A percentile compares a stretch with the other conserved stretches of the same genome.
Conservation (phyloP, 1,284 basidiomycete genomes). For the Boletus hoseneyae region DNA sequence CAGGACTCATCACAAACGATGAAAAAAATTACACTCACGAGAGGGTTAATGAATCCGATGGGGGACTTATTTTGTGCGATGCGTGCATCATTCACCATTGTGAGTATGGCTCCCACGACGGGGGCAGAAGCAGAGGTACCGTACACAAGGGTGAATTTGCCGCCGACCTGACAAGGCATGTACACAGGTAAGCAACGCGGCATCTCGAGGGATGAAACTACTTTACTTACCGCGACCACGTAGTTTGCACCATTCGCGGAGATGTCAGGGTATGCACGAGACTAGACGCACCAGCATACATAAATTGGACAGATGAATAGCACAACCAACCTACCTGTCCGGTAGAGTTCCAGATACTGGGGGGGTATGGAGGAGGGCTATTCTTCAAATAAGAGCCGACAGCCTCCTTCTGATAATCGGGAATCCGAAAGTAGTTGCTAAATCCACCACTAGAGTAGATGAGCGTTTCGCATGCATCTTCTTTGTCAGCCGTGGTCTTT, state of each 20-base stretch:
- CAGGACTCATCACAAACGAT: background rate
- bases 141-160: constrained; percentile 34
- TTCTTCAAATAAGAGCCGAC: constrained; percentile 25
- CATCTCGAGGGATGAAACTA: background rate
- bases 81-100: constrained; percentile 49
- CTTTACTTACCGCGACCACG: constrained; percentile 27
- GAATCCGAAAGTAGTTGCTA: constrained; percentile 38
- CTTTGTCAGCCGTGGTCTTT: constrained; percentile 30
- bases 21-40: constrained; percentile 18
- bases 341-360: constrained; percentile 46
- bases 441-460: constrained; percentile 45
- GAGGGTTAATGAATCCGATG: constrained; percentile 41
- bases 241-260: constrained; percentile 43
- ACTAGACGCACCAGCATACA: constrained; percentile 6
- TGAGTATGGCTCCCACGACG: constrained; percentile 42
- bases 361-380: constrained; percentile 32
- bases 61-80: constrained; percentile 35
- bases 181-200: background rate
- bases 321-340: constrained; percentile 34
- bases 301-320: background rate
- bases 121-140: constrained; percentile 44
- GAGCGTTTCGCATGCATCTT: constrained; percentile 31
- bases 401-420: constrained; percentile 36
- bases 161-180: constrained; percentile 26
- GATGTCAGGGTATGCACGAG: constrained; percentile 48